Evolutionary conservation across 192 early-diverging fungal genomes (phyloP), one percentile per base, ranked within the genome.

Genomic region (Coemansia sp.): DNA sequence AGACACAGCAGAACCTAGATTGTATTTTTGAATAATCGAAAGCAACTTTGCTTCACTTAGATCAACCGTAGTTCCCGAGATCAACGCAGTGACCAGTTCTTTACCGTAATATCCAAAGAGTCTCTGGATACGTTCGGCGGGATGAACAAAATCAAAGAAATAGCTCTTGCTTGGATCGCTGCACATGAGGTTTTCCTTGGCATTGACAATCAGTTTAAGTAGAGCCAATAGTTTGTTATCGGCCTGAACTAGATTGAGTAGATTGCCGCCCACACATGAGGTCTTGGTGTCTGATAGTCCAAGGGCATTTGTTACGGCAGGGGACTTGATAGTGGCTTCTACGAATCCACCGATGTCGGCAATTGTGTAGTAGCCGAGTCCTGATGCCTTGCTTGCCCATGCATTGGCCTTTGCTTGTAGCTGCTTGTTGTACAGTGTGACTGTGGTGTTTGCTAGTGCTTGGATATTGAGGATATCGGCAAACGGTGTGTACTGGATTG

Each of bases 111-210:
- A 72, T 1, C 70, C 70, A 37, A 73, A 73, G 39, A 73, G 26
- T 10, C 64, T 48, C 58, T 73, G 70, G 27, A 73, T 41, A 0
- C 64, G 53, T 54, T 65, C 64, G 9, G 64, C 58, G 0, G 70
- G 70, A n/a, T 73, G 70, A 3, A 73, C 64, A 45, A 57, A 46
- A 46, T 73, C 70, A 22, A 66, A 62, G 46, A 66, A 73, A 26
- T 66, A 73, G 58, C 62, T 61, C 28, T 53, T 55, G 58, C 64
- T 62, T 5, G 63, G 63, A 28, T 58, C 33, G 41, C 30, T 50
- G 64, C 70, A 73, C 53, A 73, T 41, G n/a, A 62, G 46, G 24
- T 63, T 38, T 9, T 67, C 50, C 18, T 60, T 54, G 39, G 50
- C 60, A 37, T 74, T 23, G 20, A 74, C 20, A 11, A 66, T 44